Evolutionary conservation across 441 rosid species (phyloP), one percentile per base, ranked within the genome.

Genomic region (Syzygium malaccense): DNA sequence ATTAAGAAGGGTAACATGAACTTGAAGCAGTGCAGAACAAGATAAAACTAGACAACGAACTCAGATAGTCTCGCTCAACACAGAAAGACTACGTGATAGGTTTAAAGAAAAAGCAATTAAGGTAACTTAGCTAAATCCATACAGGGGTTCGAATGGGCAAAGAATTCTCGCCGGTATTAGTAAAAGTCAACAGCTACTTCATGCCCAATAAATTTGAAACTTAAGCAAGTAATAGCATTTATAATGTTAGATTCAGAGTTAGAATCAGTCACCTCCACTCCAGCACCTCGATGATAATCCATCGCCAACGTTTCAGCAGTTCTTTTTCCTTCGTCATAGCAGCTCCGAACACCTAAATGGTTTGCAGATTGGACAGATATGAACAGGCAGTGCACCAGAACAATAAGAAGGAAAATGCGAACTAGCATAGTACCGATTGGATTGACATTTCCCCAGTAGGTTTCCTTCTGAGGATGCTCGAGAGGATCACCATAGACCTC

Each of bases 401-500:
- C n/a, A n/a, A 28, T 89, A 71, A n/a, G 19, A 32, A 83, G 55
- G 33, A 85, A 64, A 30, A 18, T 87, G 19, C 75, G 20, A 12
- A 33, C 66, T 56, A 80, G 85, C 78, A 90, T 48, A 92, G 90
- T 89, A 96, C 99, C 99, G 4, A 97, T 97, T 33, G 99, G 99
- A 89, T 97, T 97, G 87, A 97, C 99, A 86, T 97, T 94, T 86
- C 62, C 64, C 62, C 62, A 98, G 86, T 98, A 98, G 18, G 97
- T 96, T 90, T 98, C 99, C 91, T 98, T 96, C 92, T 96, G 99
- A 15, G 99, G 99, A 93, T 98, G 99, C 94, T 98, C 96, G 85
- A 98, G 98, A 13, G 99, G 99, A 88, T 98, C 99, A 55, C 99
- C 99, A 86, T 98, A 98, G 54, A 98, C 99, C 95, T 98, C 99